Evolutionary conservation across 352 stramenopile species (phyloP).

Genomic region (Globisporangium spiculum): DNA sequence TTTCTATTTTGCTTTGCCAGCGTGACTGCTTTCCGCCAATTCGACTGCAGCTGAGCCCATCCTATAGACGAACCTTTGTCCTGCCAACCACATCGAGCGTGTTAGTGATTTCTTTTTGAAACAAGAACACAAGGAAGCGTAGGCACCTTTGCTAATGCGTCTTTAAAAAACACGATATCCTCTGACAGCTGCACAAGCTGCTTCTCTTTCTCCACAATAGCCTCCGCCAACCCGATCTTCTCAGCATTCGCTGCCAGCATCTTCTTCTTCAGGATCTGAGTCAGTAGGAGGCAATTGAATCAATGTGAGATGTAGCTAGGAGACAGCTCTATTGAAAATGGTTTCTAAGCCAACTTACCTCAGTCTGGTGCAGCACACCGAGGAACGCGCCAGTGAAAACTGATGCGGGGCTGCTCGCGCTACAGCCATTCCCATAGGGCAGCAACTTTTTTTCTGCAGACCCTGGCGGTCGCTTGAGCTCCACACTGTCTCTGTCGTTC

Average conservation of each 20-base stretch:
- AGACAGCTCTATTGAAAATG: neutral
- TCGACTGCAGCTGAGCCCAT: slow-evolving; percentile 19
- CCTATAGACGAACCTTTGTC: slow-evolving; percentile 14
- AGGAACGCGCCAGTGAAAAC: slow-evolving; percentile 49
- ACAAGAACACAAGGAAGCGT: neutral
- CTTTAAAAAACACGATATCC: slow-evolving; percentile 64
- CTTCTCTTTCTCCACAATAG: slow-evolving; percentile 29
- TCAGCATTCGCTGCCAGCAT: slow-evolving; percentile 40
- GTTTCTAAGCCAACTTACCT: slow-evolving; percentile 25
- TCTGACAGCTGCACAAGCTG: slow-evolving; percentile 35
- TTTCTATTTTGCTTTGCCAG: slow-evolving; percentile 13
- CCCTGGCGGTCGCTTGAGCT: slow-evolving; percentile 3
- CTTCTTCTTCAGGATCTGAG: slow-evolving; percentile 36
- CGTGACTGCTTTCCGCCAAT: slow-evolving; percentile 18
- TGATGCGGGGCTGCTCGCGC: slow-evolving; percentile 26
- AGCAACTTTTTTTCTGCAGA: neutral
- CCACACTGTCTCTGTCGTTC: slow-evolving; percentile 9
- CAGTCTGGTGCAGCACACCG: slow-evolving; percentile 38
- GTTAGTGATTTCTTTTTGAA: neutral
- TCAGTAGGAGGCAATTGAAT: neutral
- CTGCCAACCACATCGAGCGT: neutral
- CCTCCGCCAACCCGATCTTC: slow-evolving; percentile 28
- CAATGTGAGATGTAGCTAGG: neutral
- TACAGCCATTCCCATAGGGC: slow-evolving; percentile 37
- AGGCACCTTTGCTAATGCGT: slow-evolving; percentile 39